phyloP scores from a whole-genome alignment of 768 basidiomycete genomes.

The Serendipita sp. region DNA sequence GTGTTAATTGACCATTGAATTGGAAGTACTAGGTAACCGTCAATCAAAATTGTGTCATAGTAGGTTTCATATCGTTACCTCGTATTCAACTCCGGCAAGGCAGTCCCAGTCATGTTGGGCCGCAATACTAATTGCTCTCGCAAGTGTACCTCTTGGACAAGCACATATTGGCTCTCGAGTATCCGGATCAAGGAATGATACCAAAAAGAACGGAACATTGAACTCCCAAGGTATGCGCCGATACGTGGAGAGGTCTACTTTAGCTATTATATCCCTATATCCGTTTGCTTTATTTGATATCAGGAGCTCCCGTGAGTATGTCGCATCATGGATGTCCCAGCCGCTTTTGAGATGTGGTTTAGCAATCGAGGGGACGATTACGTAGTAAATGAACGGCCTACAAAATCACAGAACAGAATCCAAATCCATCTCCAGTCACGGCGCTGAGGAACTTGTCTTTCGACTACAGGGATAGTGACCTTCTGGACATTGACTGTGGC shows the following conservation, averaged over 20 bases:
- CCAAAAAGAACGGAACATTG: conserved; percentile 82
- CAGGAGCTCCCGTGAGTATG: conserved; percentile 70
- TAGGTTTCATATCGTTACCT: conserved; percentile 33
- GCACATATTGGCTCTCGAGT: conserved; percentile 59
- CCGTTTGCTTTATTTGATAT: conserved; percentile 89
- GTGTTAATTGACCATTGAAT: conserved; percentile 48
- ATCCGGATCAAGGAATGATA: conserved; percentile 80
- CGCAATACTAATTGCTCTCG: conserved; percentile 36
- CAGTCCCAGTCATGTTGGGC: conserved; percentile 38
- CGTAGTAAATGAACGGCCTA: conserved; percentile 21
- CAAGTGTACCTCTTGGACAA: conserved; percentile 75
- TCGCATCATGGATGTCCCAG: conserved; percentile 83
- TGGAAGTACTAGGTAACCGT: conserved; percentile 52
- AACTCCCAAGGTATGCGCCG: conserved; percentile 86
- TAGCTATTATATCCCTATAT: conserved; percentile 74
- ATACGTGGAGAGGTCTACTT: conserved; percentile 73
- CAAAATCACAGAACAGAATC: conserved; percentile 91
- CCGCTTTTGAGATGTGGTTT: conserved; percentile 29
- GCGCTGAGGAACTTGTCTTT: conserved; percentile 83
- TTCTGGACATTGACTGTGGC: conserved; percentile 9
- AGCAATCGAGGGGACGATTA: neutral
- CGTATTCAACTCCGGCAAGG: conserved; percentile 83
- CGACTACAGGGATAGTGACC: conserved; percentile 31
- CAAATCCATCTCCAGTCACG: conserved; percentile 63
- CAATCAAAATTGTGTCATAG: neutral